Evolutionary conservation across 495 filamentous ascomycete species (phyloP).

Genomic region (Xylaria grammica): DNA sequence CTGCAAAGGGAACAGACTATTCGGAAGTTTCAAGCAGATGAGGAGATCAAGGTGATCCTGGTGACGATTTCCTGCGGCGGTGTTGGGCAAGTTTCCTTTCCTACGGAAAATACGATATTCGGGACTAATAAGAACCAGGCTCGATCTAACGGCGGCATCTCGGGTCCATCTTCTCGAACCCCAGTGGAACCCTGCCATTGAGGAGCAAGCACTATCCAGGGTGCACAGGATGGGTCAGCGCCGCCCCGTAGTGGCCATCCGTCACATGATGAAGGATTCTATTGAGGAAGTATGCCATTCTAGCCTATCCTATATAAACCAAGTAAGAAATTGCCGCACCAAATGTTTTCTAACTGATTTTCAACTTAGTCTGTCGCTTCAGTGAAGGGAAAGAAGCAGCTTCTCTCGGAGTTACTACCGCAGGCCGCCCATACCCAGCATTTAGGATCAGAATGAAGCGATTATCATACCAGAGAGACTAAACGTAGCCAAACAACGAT

Average conservation of each 20-base stretch:
- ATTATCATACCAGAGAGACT: no score
- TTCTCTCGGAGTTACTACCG: not conserved
- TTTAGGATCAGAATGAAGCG: not conserved
- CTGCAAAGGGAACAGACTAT: not conserved
- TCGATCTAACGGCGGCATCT: slow-evolving; percentile 53
- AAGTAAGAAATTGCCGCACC: no score
- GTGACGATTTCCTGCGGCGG: not conserved
- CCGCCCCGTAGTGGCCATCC: slow-evolving; percentile 33
- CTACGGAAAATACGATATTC: not conserved
- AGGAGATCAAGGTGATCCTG: not conserved
- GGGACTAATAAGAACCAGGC: slow-evolving; percentile 14
- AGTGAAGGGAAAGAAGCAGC: not conserved
- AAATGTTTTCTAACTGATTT: not conserved
- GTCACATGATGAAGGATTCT: not conserved
- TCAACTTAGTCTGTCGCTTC: not conserved
- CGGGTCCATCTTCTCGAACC: slow-evolving; percentile 54
- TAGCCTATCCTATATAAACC: not conserved
- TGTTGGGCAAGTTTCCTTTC: not conserved
- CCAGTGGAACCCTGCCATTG: slow-evolving; percentile 59
- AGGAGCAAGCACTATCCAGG: slow-evolving; percentile 55
- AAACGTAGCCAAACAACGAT: no score
- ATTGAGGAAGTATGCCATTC: not conserved
- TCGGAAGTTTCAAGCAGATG: not conserved
- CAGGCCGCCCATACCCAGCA: not conserved
- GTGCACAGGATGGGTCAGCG: slow-evolving; percentile 50